Evolutionary conservation across 2,329 filamentous ascomycete species (phyloP), one percentile per base, ranked within the genome.

Genomic region (Colletotrichum ledebouriae): DNA sequence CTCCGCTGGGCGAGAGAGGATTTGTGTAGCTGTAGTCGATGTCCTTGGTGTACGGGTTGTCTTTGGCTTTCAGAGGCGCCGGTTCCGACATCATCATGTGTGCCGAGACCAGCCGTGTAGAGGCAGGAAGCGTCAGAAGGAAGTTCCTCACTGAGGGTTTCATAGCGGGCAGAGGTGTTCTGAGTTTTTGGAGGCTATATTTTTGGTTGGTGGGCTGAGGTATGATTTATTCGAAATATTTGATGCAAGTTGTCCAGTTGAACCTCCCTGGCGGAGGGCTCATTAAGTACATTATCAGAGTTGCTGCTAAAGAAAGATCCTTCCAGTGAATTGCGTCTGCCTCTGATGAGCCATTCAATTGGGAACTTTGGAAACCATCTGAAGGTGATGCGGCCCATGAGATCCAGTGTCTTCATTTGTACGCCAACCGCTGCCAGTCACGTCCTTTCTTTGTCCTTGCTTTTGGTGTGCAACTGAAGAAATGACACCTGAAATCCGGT

Each of bases 1-100:
- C 84, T 66, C 86, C 83, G 22, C 81, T 70, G 0, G 79, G 73
- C 5, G 89, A 77, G 1, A 89, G 88, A 10, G 82, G 83, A 12
- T 85, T 87, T 73, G 88, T 89, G 68, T 85, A 85, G 76, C 88
- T 89, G 63, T 73, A 76, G 75, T 90, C 87, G 70, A 84, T 81
- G 47, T 80, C 71, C 6, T 68, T 70, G 44, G 75, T 74, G 63
- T 76, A 76, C 59, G 69, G 70, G 39, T 65, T 55, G 3, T 13
- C 15, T 39, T 71, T 72, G 11, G 76, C 76, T 20, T 72, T 71
- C 47, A 80, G 73, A 1, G 78, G 77, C 0, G 73, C 63, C 1
- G 77, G 78, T 7, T 72, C 64, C 12, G 68, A 73, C 75, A 76
- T 76, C 34, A 75, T 73, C 74, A 80, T 76, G 50, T 78, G 75